These are phyloP conservation scores for Penicillium sp. DNA, from an alignment of 2,329 filamentous ascomycete species.

Conservation along the genomic window DNA sequence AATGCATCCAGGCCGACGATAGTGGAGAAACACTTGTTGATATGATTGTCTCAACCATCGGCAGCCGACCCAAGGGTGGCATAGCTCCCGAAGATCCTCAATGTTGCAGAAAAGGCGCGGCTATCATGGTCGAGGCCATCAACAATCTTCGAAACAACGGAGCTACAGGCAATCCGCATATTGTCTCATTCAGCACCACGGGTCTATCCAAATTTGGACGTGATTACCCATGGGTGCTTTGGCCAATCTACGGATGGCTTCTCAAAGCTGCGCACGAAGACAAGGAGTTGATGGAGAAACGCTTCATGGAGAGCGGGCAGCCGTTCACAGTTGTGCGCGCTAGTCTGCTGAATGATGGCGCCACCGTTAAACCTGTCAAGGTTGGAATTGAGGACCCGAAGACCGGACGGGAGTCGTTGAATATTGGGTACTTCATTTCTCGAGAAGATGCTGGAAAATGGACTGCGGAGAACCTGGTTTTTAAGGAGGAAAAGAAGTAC, in stretches of 20 bases:
- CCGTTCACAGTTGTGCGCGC: slow-evolving; percentile 33
- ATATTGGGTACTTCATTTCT: slow-evolving; percentile 35
- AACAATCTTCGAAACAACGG: slow-evolving; percentile 15
- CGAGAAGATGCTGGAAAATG: slow-evolving; percentile 32
- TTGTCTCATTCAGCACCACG: slow-evolving; percentile 36
- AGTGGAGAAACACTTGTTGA: slow-evolving; percentile 33
- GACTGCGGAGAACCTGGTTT: slow-evolving; percentile 17
- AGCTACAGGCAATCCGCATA: slow-evolving; percentile 22
- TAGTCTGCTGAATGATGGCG: slow-evolving; percentile 35
- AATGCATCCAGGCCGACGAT: slow-evolving; percentile 28
- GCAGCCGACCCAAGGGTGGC: slow-evolving; percentile 34
- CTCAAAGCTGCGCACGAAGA: slow-evolving; percentile 38
- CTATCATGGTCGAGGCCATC: slow-evolving; percentile 25
- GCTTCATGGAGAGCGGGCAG: slow-evolving; percentile 24
- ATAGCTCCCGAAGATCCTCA: slow-evolving; percentile 34
- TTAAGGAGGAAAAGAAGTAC: slow-evolving; percentile 5
- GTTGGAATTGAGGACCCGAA: slow-evolving; percentile 28
- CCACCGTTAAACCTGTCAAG: slow-evolving; percentile 20
- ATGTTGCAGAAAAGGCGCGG: slow-evolving; percentile 34
- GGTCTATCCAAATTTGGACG: slow-evolving; percentile 31
- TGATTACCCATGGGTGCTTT: slow-evolving; percentile 33
- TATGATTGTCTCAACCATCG: slow-evolving; percentile 51
- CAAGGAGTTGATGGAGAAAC: slow-evolving; percentile 36
- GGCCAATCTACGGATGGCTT: slow-evolving; percentile 33
- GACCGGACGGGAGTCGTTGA: slow-evolving; percentile 29